Evolutionary conservation across 2,329 filamentous ascomycete species (phyloP).

Genomic region (Microdochium paspali): DNA sequence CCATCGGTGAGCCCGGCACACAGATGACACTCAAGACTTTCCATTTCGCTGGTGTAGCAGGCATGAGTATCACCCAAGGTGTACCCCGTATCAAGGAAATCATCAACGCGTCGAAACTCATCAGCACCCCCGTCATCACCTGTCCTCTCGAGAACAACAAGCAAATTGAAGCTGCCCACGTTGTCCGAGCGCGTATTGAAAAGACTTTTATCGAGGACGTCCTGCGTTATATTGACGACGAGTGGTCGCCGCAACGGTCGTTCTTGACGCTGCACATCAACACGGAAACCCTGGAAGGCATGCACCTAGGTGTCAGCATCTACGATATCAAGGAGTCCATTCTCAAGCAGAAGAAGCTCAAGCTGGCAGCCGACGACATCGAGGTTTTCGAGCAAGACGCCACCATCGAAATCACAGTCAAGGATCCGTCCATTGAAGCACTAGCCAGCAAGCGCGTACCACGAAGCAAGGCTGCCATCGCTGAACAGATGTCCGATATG

Average conservation of each 20-base stretch:
- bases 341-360: slow-evolving; percentile 72
- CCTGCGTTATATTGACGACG: slow-evolving; percentile 74
- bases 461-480: slow-evolving; percentile 33
- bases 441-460: slow-evolving; percentile 33
- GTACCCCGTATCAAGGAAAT: slow-evolving; percentile 99
- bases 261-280: slow-evolving; percentile 79
- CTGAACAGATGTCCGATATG: slow-evolving; percentile 51
- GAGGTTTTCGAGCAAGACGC: slow-evolving; percentile 41
- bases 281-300: slow-evolving; percentile 63
- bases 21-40: slow-evolving; percentile 99
- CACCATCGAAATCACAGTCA: slow-evolving; percentile 65
- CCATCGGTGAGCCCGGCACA: slow-evolving; percentile 94
- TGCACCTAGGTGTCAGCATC: slow-evolving; percentile 71
- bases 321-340: slow-evolving; percentile 70
- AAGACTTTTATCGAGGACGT: slow-evolving; percentile 85
- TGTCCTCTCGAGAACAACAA: slow-evolving; percentile 73
- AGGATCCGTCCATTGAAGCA: slow-evolving; percentile 41
- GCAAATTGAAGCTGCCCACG: slow-evolving; percentile 69
- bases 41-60: slow-evolving; percentile 98
- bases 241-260: slow-evolving; percentile 69
- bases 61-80: slow-evolving; percentile 99
- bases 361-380: slow-evolving; percentile 59
- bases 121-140: slow-evolving; percentile 88
- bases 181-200: slow-evolving; percentile 89
- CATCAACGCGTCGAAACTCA: slow-evolving; percentile 92